Percentiles rank a stretch among this genome's conserved stretches.
Conservation (phyloP, 352 stramenopile species). For the Thalassiosira livingstoniorum region DNA sequence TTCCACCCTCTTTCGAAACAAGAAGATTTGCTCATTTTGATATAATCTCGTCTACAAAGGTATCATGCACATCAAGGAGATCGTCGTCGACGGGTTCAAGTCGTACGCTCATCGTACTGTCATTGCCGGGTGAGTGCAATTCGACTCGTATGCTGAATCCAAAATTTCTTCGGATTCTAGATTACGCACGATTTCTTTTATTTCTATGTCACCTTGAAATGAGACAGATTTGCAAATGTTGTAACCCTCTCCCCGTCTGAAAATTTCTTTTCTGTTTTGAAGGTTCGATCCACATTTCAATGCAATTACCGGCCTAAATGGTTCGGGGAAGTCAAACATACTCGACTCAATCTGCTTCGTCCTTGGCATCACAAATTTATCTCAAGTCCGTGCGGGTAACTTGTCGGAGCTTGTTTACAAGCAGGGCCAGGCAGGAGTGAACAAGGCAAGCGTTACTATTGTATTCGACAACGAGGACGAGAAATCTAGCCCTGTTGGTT, state of each 20-base stretch:
- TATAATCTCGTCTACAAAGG: not conserved
- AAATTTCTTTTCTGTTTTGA: too few relatives aligned
- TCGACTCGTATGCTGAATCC: too few relatives aligned
- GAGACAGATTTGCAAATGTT: too few relatives aligned
- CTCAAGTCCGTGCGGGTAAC: conserved; percentile 97
- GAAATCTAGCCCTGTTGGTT: conserved; percentile 90
- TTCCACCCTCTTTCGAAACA: too few relatives aligned
- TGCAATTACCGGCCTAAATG: conserved; percentile 99
- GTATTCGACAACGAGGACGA: conserved; percentile 99
- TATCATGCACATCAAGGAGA: conserved; percentile 98
- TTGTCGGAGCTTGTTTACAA: conserved; percentile 99
- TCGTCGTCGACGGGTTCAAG: conserved; percentile 99
- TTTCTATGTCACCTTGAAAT: too few relatives aligned
- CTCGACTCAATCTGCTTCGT: conserved; percentile 99
- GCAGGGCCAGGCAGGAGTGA: conserved; percentile 98
- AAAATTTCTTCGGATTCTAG: too few relatives aligned
- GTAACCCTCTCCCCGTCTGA: too few relatives aligned
- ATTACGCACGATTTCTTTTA: too few relatives aligned
- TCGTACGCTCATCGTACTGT: conserved; percentile 99
- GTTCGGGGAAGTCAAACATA: conserved; percentile 99
- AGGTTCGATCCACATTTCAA: conserved; percentile 99
- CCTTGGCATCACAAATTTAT: conserved; percentile 98
- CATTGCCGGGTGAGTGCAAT: conserved; percentile 89
- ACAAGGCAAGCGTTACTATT: conserved; percentile 98
- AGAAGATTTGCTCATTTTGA: conserved; percentile 1